These are phyloP conservation scores for Nakaseomyces uthaithaninus DNA, from an alignment of 1,139 yeast species.

Conservation along the genomic window DNA sequence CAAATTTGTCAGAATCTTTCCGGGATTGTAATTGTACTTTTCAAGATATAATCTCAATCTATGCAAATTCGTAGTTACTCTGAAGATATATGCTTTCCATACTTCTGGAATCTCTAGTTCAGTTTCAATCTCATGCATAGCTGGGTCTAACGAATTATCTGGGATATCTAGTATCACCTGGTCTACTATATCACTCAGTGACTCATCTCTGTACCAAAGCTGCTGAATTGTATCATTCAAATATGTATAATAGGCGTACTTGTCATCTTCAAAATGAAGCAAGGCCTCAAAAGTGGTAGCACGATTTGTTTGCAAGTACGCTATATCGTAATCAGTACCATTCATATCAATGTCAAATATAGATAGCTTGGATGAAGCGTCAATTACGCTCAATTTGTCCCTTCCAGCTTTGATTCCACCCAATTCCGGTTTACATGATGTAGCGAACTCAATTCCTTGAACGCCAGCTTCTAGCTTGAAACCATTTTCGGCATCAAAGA, in stretches of 20 bases:
- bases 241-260: slow-evolving; percentile 19
- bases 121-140: slow-evolving; percentile 34
- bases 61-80: slow-evolving; percentile 37
- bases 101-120: slow-evolving; percentile 36
- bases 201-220: slow-evolving; percentile 43
- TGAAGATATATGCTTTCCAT: slow-evolving; percentile 37
- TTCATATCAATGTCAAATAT: slow-evolving; percentile 15
- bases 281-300: slow-evolving; percentile 14
- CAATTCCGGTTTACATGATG: slow-evolving; percentile 2
- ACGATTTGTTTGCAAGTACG: slow-evolving; percentile 12
- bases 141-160: slow-evolving; percentile 31
- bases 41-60: slow-evolving; percentile 18
- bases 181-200: slow-evolving; percentile 36
- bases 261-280: slow-evolving; percentile 14
- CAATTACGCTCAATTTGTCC: slow-evolving; percentile 10
- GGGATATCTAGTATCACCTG: slow-evolving; percentile 36
- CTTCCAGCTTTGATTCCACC: not conserved
- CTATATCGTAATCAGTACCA: slow-evolving; percentile 13
- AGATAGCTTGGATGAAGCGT: slow-evolving; percentile 11
- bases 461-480: not conserved
- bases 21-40: slow-evolving; percentile 21
- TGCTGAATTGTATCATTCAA: slow-evolving; percentile 23
- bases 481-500: slow-evolving; percentile 1
- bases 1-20: slow-evolving; percentile 20
- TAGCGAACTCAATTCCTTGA: not conserved